Base-by-base conservation (phyloP, 495 filamentous ascomycete species). In the Recurvomyces mirabilis region DNA sequence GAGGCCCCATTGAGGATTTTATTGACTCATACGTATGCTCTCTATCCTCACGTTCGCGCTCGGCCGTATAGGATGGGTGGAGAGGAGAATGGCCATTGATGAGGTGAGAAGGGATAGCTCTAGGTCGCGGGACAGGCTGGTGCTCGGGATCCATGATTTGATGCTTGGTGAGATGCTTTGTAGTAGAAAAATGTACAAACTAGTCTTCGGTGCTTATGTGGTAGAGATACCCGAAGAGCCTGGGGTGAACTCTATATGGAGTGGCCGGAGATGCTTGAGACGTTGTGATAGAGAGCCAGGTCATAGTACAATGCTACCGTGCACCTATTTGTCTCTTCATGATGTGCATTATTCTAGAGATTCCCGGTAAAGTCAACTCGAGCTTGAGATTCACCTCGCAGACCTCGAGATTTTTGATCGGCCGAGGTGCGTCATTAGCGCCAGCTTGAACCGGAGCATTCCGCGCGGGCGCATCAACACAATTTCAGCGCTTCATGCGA, bases 31-130 rank as follows among this genome's bases (percentile, higher is more conserved):
- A 47, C 18, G 50, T 32, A 15, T 44, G 37, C 6, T 59, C 46
- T 20, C 43, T 18, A 10, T 59, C 56, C 18, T 41, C 26, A 18
- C 37, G 26, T 22, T 51, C 46, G 31, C 33, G 20, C 10, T 51
- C 38, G 40, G 30, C 46, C 17, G 32, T 13, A 29, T 26, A 41
- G 15, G 41, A 36, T 4, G 51, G 41, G 33, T 55, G 52, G 10
- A 56, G 39, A 6, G 56, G 43, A 18, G 50, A 45, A 23, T 47
- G 42, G 4, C 56, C 56, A 35, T 59, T 57, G 29, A 50, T 29
- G 17, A 56, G 39, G 30, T 52, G 43, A 2, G 50, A 32, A 5
- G 43, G 46, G 12, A 51, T 34, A 14, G 48, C 19, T 40, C 49
- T 55, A 6, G 43, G 28, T n/a, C 48, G 39, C 14, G 52, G 39